These are phyloP conservation scores for Talaromyces sp. DNA, from an alignment of 2,329 filamentous ascomycete species.

Conservation along the genomic window DNA sequence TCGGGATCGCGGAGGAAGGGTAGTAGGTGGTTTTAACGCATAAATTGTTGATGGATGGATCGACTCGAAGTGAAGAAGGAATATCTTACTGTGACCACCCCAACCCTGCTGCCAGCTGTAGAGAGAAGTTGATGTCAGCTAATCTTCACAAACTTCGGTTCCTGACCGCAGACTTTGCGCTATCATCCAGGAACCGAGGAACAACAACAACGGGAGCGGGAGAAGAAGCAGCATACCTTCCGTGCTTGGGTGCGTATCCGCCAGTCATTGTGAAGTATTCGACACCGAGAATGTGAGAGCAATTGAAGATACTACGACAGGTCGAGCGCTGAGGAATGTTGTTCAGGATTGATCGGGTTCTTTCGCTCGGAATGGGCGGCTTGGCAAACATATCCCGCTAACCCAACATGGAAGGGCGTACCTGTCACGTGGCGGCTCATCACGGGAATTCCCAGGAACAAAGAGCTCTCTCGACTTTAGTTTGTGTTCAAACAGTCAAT, in stretches of 20 bases:
- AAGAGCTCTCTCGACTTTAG: background rate
- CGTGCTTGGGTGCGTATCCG: slow-evolving; percentile 15
- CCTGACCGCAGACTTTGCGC: background rate
- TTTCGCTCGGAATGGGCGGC: slow-evolving; percentile 5
- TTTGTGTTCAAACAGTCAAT: background rate
- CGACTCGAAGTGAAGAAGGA: background rate
- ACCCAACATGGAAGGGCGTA: background rate
- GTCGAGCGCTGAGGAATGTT: background rate
- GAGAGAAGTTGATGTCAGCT: slow-evolving; percentile 2
- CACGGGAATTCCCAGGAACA: slow-evolving; percentile 1
- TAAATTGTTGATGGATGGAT: background rate
- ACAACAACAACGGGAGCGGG: background rate
- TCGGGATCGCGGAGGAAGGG: background rate
- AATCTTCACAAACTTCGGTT: background rate
- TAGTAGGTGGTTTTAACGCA: background rate
- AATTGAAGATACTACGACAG: slow-evolving; percentile 2
- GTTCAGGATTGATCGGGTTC: slow-evolving; percentile 11
- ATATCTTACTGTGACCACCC: slow-evolving; percentile 16
- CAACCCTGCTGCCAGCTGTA: slow-evolving; percentile 12
- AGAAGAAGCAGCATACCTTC: slow-evolving; percentile 3
- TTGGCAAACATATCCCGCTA: background rate
- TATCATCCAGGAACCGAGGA: background rate
- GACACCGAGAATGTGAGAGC: slow-evolving; percentile 2
- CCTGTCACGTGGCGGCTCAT: slow-evolving; percentile 3
- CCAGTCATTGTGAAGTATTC: slow-evolving; percentile 15